A percentile compares a stretch with the other conserved stretches of the same genome.
These are phyloP conservation scores for Vickermania spadyakhi DNA, from an alignment of 208 protist genomes.

Conservation along the genomic window DNA sequence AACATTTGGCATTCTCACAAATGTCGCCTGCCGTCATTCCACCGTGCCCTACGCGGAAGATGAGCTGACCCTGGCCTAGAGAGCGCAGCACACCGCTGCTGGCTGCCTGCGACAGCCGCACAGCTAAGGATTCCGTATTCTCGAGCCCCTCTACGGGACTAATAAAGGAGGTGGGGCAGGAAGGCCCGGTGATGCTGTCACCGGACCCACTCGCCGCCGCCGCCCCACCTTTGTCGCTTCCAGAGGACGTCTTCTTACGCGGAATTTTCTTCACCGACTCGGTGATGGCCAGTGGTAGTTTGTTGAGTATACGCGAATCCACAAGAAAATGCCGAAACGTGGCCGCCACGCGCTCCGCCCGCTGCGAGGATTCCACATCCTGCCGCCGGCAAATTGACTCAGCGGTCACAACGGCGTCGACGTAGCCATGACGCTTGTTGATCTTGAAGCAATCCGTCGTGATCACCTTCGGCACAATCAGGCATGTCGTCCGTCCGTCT, in stretches of 20 bases:
- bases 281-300: constrained; percentile 45
- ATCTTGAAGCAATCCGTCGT: constrained; percentile 62
- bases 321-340: constrained; percentile 79
- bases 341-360: constrained; percentile 53
- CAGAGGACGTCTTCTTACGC: not conserved
- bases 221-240: constrained; percentile 3
- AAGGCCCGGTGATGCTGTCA: not conserved
- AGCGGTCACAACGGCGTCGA: constrained; percentile 78
- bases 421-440: constrained; percentile 80
- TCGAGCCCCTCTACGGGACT: constrained; percentile 49
- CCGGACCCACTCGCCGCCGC: not conserved
- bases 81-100: constrained; percentile 25
- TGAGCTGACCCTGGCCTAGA: constrained; percentile 31
- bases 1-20: constrained; percentile 76
- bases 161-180: constrained; percentile 23
- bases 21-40: constrained; percentile 79
- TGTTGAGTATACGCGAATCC: constrained; percentile 52
- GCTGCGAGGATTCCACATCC: constrained; percentile 38
- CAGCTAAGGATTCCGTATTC: constrained; percentile 39
- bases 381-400: constrained; percentile 72
- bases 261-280: constrained; percentile 10
- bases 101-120: constrained; percentile 56
- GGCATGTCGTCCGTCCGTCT: constrained; percentile 59
- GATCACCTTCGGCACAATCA: constrained; percentile 77
- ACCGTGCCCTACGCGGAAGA: constrained; percentile 71